These are phyloP conservation scores for Rhodomyrtus psidioides DNA, from an alignment of 441 rosid species.

Conservation along the genomic window DNA sequence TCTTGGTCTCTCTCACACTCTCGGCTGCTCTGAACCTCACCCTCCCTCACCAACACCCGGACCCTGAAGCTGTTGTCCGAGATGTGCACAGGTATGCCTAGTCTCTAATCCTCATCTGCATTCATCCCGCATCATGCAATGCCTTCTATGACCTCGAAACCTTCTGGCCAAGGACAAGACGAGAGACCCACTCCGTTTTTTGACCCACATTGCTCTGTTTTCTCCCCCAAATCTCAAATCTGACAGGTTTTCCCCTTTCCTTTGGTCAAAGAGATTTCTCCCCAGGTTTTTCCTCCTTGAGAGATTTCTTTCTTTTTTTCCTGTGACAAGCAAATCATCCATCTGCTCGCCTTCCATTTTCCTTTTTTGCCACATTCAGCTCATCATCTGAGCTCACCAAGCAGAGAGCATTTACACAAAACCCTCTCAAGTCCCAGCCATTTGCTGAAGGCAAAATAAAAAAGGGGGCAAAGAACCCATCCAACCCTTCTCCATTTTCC, in stretches of 20 bases:
- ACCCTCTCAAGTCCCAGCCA: not conserved
- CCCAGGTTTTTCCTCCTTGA: not conserved
- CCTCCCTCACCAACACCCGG: constrained; percentile 82
- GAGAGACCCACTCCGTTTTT: not conserved
- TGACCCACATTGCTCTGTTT: not conserved
- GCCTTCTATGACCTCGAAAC: not conserved
- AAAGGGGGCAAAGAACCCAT: not conserved
- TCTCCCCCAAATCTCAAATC: not conserved
- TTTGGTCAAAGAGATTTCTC: not conserved
- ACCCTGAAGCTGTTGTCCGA: constrained; percentile 67
- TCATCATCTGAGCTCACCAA: not conserved
- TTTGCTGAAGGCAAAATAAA: not conserved
- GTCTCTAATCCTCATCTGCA: not conserved
- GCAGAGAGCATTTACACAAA: not conserved
- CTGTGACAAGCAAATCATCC: not conserved
- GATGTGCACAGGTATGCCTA: constrained; percentile 57
- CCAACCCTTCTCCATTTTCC: not conserved
- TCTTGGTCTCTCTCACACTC: constrained; percentile 8
- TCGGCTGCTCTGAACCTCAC: constrained; percentile 38
- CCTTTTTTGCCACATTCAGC: too few relatives aligned
- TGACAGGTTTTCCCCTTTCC: not conserved
- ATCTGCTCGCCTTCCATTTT: not conserved
- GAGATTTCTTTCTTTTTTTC: rapidly evolving
- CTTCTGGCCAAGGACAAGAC: not conserved
- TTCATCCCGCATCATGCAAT: not conserved